A percentile compares a stretch with the other conserved stretches of the same genome.
phyloP scores from a whole-genome alignment of 306 rosid species.

The Alnus rubra region DNA sequence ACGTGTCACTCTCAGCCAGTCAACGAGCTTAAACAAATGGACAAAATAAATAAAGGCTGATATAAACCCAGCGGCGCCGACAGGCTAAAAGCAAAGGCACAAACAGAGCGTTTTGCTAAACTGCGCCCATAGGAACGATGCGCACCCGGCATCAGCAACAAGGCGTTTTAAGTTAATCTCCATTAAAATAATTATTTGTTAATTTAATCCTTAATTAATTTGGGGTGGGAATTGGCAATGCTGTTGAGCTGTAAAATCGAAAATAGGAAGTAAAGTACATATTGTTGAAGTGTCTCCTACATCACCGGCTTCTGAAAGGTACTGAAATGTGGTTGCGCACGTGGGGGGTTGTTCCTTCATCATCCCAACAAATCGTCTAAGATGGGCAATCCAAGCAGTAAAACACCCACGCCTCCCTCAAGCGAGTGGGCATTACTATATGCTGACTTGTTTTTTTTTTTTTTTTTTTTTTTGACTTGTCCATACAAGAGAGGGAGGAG shows the following conservation, averaged over 20 bases:
- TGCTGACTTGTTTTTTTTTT: too few relatives aligned
- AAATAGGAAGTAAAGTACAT: too few relatives aligned
- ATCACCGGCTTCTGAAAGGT: slow-evolving; percentile 3
- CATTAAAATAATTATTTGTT: too few relatives aligned
- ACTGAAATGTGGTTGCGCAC: slow-evolving; percentile 12
- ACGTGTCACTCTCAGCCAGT: slow-evolving; percentile 30
- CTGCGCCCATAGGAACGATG: slow-evolving; percentile 12
- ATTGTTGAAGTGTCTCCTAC: background rate
- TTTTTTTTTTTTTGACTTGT: too few relatives aligned
- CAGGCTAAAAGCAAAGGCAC: background rate
- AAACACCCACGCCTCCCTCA: background rate
- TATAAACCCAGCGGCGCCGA: slow-evolving; percentile 35
- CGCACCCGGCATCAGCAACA: background rate
- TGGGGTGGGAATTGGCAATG: too few relatives aligned
- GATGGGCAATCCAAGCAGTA: background rate
- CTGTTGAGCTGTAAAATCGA: too few relatives aligned
- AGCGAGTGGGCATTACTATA: background rate
- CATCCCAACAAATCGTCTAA: background rate
- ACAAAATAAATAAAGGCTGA: background rate
- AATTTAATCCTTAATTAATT: too few relatives aligned
- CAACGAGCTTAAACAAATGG: slow-evolving; percentile 15
- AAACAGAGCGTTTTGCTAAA: background rate
- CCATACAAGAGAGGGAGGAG: accelerated
- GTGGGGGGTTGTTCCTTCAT: slow-evolving; percentile 13
- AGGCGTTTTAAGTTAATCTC: too few relatives aligned